Evolutionary conservation across 257 asterid species (phyloP), one percentile per base, ranked within the genome.

Genomic region (Nemophila menziesii): DNA sequence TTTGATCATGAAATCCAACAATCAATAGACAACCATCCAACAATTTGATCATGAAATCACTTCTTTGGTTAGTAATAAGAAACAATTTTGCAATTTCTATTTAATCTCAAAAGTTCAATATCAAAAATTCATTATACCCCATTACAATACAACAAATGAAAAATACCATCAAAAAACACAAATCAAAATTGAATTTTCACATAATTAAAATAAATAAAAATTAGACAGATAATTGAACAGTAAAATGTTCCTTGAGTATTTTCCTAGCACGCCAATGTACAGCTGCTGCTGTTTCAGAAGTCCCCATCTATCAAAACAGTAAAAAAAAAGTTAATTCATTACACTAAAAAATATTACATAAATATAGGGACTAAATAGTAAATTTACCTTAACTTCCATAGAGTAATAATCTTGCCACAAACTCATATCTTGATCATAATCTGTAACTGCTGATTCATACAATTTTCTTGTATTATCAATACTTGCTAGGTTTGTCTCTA

Each of bases 221-320:
- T n/a, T n/a, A n/a, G n/a, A n/a, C n/a, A n/a, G n/a, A n/a, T n/a
- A 13, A 13, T 46, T 66, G 48, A 44, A 63, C 63, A 9, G 66
- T 29, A 27, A 61, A 42, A 45, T 39, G 24, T 52, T 46, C 51
- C 54, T 79, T 73, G 6, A 75, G 74, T 16, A 71, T 60, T 62
- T 90, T 90, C 63, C 60, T 60, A 8, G 99, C 92, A 18, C 94
- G 96, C 99, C 99, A 90, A 52, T 69, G 74, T 55, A 90, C 78
- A 33, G 92, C 85, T 36, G 94, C 94, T 9, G 96, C 93, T 48
- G 85, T 76, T 67, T 81, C 96, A 4, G 94, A 64, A 11, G 86
- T 74, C 60, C 99, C 94, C 72, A 79, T 56, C 99, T 90, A 87
- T 55, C 42, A 57, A 16, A 40, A 27, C 37, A 43, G 44, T 17